A percentile compares a stretch with the other conserved stretches of the same genome.
These are phyloP conservation scores for Zostera marina DNA, from an alignment of 116 monocot species.

Conservation along the genomic window DNA sequence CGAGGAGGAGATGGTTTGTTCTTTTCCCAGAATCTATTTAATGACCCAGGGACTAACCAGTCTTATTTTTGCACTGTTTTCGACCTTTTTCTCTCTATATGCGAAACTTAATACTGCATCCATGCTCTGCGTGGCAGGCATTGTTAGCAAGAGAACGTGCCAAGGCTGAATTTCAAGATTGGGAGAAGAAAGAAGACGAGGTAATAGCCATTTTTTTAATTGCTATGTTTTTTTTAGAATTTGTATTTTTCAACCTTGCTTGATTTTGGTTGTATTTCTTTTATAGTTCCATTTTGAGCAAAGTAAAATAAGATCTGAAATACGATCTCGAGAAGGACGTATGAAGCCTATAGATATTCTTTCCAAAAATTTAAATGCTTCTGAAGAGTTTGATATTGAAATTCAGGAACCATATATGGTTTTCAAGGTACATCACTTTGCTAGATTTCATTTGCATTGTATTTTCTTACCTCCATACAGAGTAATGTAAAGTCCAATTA, in stretches of 20 bases:
- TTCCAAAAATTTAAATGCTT: constrained; percentile 63
- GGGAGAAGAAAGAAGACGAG: constrained; percentile 99
- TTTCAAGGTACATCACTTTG: constrained; percentile 48
- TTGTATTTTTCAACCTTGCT: neutral
- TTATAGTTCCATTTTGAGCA: constrained; percentile 93
- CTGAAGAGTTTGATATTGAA: constrained; percentile 82
- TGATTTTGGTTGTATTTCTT: constrained; percentile 1
- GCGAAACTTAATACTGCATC: neutral
- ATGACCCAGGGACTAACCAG: neutral
- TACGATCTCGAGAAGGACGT: constrained; percentile 78
- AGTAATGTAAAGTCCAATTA: neutral
- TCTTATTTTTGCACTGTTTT: neutral
- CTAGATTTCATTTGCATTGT: neutral
- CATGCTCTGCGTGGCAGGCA: constrained; percentile 31
- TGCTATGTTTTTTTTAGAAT: constrained; percentile 1
- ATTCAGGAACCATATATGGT: constrained; percentile 84
- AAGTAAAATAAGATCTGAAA: constrained; percentile 83
- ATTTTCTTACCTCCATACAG: neutral
- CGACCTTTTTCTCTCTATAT: no score
- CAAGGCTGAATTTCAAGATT: constrained; percentile 88
- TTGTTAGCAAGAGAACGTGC: constrained; percentile 83
- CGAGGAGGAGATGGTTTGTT: constrained; percentile 86
- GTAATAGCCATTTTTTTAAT: constrained; percentile 13
- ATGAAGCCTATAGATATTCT: constrained; percentile 82
- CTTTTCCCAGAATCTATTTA: neutral